phyloP scores from a whole-genome alignment of 106 monocot species.

The Narthecium ossifragum region DNA sequence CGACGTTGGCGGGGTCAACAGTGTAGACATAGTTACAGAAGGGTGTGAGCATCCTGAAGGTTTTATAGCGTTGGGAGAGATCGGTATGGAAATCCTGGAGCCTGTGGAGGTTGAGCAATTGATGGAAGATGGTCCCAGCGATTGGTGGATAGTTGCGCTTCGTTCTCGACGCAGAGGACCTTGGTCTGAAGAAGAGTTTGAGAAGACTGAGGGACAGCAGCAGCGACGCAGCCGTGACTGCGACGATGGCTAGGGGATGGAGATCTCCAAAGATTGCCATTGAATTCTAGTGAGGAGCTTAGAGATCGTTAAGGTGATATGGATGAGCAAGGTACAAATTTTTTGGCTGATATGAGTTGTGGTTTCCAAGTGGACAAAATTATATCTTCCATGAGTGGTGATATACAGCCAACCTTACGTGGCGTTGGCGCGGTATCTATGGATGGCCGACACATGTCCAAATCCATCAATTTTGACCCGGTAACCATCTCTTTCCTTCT shows the following conservation, averaged over 20 bases:
- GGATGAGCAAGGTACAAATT: no score
- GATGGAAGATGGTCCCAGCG: conserved; percentile 35
- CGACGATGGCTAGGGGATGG: background rate
- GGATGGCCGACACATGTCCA: no score
- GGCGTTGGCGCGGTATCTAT: no score
- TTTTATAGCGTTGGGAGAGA: conserved; percentile 26
- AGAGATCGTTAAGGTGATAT: no score
- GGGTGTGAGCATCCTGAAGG: conserved; percentile 45
- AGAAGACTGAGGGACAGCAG: background rate
- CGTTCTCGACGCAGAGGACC: background rate
- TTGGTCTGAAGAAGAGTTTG: background rate
- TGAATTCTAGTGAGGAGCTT: no score
- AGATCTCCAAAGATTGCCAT: background rate
- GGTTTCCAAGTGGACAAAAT: no score
- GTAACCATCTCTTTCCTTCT: no score
- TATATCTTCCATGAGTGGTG: no score
- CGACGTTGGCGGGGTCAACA: conserved; percentile 51
- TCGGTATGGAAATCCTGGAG: conserved; percentile 27
- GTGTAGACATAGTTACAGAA: conserved; percentile 42
- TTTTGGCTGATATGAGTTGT: no score
- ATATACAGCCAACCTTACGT: no score
- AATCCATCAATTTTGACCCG: no score
- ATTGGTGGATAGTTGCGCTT: conserved; percentile 30
- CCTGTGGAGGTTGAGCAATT: conserved; percentile 21
- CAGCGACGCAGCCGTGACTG: background rate